Evolutionary conservation across 768 basidiomycete genomes (phyloP).

Genomic region (Tulasnella sp.): DNA sequence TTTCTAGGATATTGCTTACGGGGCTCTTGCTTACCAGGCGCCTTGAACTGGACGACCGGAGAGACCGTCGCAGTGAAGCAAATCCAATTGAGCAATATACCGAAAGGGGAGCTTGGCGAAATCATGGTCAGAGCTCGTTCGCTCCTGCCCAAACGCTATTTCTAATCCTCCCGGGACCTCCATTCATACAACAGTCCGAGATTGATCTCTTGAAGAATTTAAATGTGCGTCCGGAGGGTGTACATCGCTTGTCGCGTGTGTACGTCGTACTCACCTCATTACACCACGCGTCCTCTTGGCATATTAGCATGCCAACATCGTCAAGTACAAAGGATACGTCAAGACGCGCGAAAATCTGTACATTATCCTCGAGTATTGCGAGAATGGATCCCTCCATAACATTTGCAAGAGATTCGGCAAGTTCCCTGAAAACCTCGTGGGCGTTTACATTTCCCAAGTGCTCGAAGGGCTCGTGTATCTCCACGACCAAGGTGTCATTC

Average conservation of each 20-base stretch:
- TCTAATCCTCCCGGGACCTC: not conserved
- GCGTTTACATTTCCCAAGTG: conserved; percentile 95
- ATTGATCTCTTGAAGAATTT: conserved; percentile 97
- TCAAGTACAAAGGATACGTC: conserved; percentile 98
- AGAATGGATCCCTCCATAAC: conserved; percentile 95
- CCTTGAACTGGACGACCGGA: conserved; percentile 93
- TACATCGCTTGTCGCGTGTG: conserved; percentile 25
- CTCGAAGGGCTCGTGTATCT: conserved; percentile 94
- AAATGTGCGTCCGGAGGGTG: conserved; percentile 59
- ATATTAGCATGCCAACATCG: conserved; percentile 88
- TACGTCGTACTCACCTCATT: conserved; percentile 2
- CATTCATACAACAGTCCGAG: conserved; percentile 67
- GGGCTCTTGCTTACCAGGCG: conserved; percentile 54
- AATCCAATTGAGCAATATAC: conserved; percentile 91
- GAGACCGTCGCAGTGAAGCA: conserved; percentile 99
- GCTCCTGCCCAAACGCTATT: not conserved
- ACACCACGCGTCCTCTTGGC: conserved; percentile 2
- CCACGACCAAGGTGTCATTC: conserved; percentile 99
- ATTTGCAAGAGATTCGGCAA: conserved; percentile 98
- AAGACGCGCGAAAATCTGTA: conserved; percentile 93
- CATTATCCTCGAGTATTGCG: conserved; percentile 98
- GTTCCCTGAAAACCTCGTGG: conserved; percentile 96
- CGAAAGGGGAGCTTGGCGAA: conserved; percentile 89
- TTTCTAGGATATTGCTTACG: not conserved
- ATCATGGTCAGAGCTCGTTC: conserved; percentile 72